phyloP scores from a whole-genome alignment of 192 early-diverging fungal genomes.

The Podila verticillata region DNA sequence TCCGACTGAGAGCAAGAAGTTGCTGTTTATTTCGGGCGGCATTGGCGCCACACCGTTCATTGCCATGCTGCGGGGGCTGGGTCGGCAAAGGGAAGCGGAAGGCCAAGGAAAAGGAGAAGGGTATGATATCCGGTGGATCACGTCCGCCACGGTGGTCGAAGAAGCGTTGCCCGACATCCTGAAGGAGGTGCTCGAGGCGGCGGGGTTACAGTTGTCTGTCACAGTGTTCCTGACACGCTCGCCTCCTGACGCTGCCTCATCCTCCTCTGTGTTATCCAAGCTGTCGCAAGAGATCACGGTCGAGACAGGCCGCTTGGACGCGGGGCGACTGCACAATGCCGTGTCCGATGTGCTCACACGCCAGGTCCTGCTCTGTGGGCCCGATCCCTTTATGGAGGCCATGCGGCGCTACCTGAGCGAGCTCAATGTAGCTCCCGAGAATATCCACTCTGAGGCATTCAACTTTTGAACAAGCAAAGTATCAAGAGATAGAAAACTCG shows the following conservation, averaged over 20 bases:
- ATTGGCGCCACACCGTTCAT: conserved; percentile 44
- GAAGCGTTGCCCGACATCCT: conserved; percentile 18
- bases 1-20: not conserved
- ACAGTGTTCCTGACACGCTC: conserved; percentile 19
- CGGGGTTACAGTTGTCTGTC: too few relatives aligned
- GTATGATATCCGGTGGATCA: conserved; percentile 27
- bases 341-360: conserved; percentile 19
- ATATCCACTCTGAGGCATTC: conserved; percentile 20
- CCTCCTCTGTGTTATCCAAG: not conserved
- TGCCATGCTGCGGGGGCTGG: conserved; percentile 33
- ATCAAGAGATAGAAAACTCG: too few relatives aligned
- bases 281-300: not conserved
- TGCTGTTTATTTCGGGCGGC: conserved; percentile 34
- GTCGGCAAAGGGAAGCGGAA: conserved; percentile 2
- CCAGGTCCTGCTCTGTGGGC: conserved; percentile 29
- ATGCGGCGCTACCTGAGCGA: conserved; percentile 1
- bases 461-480: conserved; percentile 12
- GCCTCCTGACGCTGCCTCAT: not conserved
- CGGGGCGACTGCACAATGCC: not conserved
- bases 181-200: not conserved
- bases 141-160: conserved; percentile 9
- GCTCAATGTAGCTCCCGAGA: conserved; percentile 5
- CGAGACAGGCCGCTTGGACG: conserved; percentile 3
- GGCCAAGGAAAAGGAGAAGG: too few relatives aligned
- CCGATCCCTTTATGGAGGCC: conserved; percentile 42